phyloP scores from a whole-genome alignment of 176 grass and related monocot species.

The Oryza brachyantha region DNA sequence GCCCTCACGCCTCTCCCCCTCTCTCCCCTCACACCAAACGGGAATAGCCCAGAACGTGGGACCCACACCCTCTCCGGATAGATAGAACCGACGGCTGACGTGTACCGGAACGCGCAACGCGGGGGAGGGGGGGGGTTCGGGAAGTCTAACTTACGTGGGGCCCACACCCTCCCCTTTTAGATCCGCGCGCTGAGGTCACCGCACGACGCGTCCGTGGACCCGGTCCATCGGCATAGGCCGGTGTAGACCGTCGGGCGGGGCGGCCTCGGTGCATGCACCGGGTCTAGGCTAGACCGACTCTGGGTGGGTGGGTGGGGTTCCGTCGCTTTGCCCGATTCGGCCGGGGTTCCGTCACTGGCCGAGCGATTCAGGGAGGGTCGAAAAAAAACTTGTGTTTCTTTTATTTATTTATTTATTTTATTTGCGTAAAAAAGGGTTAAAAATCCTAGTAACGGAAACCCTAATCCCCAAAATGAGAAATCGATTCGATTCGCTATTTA shows the following conservation, averaged over 20 bases:
- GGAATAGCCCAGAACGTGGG: conserved; percentile 10
- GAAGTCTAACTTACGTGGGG: background rate
- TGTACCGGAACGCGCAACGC: background rate
- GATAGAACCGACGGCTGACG: conserved; percentile 19
- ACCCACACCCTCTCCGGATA: background rate
- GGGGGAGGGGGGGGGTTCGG: too few species aligned
- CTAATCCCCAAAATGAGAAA: conserved; percentile 39
- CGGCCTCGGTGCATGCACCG: background rate
- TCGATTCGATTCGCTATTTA: conserved; percentile 42
- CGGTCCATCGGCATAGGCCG: background rate
- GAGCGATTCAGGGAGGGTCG: background rate
- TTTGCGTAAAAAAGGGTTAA: background rate
- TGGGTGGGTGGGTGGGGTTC: background rate
- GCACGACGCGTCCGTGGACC: background rate
- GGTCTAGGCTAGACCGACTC: background rate
- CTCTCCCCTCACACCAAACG: background rate
- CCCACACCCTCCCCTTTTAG: background rate
- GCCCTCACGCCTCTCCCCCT: background rate
- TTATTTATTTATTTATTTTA: background rate
- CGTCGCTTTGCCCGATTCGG: conserved; percentile 25
- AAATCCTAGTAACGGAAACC: conserved; percentile 45
- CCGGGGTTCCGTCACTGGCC: conserved; percentile 7
- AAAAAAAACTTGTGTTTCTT: too few species aligned
- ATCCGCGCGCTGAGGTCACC: background rate
- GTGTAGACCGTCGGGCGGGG: too few species aligned